Percentiles rank a stretch among this genome's conserved stretches.
Conservation (phyloP, 2,329 filamentous ascomycete species). For the Neoarthrinium moseri region DNA sequence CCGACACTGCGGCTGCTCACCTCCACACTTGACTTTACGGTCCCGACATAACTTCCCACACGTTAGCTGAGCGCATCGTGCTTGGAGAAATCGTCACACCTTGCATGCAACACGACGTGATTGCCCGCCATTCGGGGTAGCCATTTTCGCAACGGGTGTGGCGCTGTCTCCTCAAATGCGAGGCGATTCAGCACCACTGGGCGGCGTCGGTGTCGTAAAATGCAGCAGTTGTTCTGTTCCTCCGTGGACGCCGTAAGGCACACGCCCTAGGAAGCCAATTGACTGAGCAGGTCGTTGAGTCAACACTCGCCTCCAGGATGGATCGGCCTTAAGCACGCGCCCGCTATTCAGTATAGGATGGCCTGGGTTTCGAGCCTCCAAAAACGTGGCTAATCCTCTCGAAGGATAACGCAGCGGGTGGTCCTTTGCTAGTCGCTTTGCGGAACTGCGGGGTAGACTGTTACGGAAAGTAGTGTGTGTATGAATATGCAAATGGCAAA, state of each 20-base stretch:
- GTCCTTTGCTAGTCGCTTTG: too few species aligned
- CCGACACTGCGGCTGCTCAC: slow-evolving; percentile 5
- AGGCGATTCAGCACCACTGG: neutral
- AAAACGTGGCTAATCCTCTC: neutral
- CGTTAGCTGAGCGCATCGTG: slow-evolving; percentile 1
- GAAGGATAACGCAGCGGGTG: neutral
- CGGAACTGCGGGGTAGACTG: neutral
- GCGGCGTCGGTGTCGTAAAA: neutral
- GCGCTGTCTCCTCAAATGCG: neutral
- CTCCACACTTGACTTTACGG: slow-evolving; percentile 5
- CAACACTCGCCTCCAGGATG: neutral
- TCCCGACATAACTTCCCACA: neutral
- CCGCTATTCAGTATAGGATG: neutral
- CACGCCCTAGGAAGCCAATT: neutral
- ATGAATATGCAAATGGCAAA: neutral
- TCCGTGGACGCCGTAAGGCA: neutral
- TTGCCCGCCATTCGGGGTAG: neutral
- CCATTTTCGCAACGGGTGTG: neutral
- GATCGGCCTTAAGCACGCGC: neutral
- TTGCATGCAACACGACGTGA: slow-evolving; percentile 4
- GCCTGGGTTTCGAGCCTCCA: neutral
- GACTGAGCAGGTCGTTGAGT: neutral
- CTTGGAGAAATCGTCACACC: neutral
- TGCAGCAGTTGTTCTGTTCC: neutral
- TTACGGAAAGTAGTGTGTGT: neutral